phyloP scores from a whole-genome alignment of 345 rosid genomes.

The Brassica napus region Da-Ae NC_063450.1:45636501-45637000 shows the following conservation, averaged over 20 bases:
- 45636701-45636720: conserved; percentile 10
- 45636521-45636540: background rate
- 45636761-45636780: no score
- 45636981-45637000: no score
- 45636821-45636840: no score
- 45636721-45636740: conserved; percentile 1
- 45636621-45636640: conserved; percentile 23
- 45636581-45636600: conserved; percentile 14
- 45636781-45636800: no score
- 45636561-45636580: conserved; percentile 32
- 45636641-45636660: conserved; percentile 13
- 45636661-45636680: conserved; percentile 39
- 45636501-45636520: conserved; percentile 37
- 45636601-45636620: conserved; percentile 20
- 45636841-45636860: no score
- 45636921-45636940: no score
- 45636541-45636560: conserved; percentile 8
- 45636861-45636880: no score
- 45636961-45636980: no score
- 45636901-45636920: no score
- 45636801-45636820: no score
- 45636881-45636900: no score
- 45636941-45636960: no score
- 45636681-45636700: background rate
- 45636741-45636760: conserved; percentile 32